Evolutionary conservation across 495 filamentous ascomycete species (phyloP), one percentile per base, ranked within the genome.

Genomic region (Podospora appendiculata): DNA sequence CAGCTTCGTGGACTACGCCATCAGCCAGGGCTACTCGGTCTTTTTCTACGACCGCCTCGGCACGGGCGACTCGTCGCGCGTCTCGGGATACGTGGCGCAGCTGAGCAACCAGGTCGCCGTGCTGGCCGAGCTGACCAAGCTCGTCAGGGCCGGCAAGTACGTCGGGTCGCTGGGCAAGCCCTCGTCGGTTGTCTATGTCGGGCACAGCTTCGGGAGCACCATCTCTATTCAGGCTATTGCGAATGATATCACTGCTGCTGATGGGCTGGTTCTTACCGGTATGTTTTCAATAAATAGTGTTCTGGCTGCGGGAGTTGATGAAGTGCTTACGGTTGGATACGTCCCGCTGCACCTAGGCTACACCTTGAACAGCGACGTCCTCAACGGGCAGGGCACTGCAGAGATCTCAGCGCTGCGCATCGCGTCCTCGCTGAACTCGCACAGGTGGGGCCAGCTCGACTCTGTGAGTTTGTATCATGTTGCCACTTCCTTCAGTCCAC

Each of bases 41-140:
- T 69, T 84, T 36, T 67, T 67, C n/a, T 80, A 75, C 41, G 81
- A 84, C 58, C 74, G 82, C 33, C 65, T 83, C 8, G 82, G 80
- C 8, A 69, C 82, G 11, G 80, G 76, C 34, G 73, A 73, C 45
- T 83, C 79, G 1, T 72, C 71, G 19, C 51, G 36, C 14, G 50
- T 61, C 19, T 66, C 60, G 14, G 63, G 63, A 4, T 66, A 66
- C 41, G 52, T 61, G 25, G 54, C 54, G n/a, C 63, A 66, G 54
- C 50, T 60, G 9, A 54, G 52, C 10, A 59, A 60, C 35, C 57
- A 63, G 52, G 53, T 57, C 10, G 51, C 58, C 2, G 57, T 67
- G 16, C 46, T 66, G 19, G 40, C 57, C 8, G 45, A 58, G 45
- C 45, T 69, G 1, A 54, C 56, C 35, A 53, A 42, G 12, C 25